Evolutionary conservation across 305 asterid species (phyloP).

Genomic region (Nicotiana rustica): DNA sequence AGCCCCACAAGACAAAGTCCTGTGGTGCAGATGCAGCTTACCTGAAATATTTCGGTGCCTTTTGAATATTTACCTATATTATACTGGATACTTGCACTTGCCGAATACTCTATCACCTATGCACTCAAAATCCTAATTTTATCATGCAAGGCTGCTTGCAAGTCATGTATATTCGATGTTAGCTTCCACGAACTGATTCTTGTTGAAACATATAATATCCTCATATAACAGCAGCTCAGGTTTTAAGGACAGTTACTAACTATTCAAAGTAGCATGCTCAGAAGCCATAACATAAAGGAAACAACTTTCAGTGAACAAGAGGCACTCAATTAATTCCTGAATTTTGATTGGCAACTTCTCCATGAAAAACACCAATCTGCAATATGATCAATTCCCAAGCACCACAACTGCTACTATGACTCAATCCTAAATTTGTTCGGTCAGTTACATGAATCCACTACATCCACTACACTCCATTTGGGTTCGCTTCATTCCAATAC

Average conservation of each 20-base stretch:
- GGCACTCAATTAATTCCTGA: background rate
- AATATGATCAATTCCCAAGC: too few relatives aligned
- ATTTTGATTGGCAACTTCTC: too few relatives aligned
- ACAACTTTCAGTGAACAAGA: background rate
- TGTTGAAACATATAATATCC: background rate
- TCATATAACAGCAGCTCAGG: background rate
- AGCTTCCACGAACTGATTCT: background rate
- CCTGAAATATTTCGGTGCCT: background rate
- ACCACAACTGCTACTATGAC: too few relatives aligned
- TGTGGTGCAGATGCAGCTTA: background rate
- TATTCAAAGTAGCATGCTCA: slow-evolving; percentile 7
- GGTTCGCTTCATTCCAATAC: too few relatives aligned
- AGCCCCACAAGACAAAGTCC: background rate
- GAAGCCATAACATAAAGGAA: background rate
- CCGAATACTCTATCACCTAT: background rate
- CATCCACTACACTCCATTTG: too few relatives aligned
- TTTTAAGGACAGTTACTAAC: background rate
- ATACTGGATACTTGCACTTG: background rate
- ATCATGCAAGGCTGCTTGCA: background rate
- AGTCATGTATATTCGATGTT: background rate
- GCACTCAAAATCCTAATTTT: background rate
- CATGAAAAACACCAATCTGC: too few relatives aligned
- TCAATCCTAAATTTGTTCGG: too few relatives aligned
- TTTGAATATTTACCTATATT: background rate
- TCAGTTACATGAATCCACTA: too few relatives aligned